Evolutionary conservation across 495 filamentous ascomycete species (phyloP), one percentile per base, ranked within the genome.

Genomic region (Bacidia rubella): DNA sequence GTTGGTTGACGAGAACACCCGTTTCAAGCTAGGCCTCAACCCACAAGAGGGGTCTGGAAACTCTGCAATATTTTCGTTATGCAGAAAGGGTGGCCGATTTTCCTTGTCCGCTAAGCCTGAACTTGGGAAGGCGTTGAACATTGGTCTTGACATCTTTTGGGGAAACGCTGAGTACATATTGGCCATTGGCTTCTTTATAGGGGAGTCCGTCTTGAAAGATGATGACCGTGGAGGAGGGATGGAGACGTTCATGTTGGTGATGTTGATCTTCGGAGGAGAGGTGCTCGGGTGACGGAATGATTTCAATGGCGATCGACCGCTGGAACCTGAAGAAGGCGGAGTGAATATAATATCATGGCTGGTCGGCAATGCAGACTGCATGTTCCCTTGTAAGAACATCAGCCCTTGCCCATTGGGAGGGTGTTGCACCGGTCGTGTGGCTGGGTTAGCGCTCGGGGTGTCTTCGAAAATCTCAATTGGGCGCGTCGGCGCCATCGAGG

Each of bases 191-290:
- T 84, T 87, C 73, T 95, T 95, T 60, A 80, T 70, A 24, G 85
- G 86, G 12, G 88, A 92, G 68, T 92, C 89, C n/a, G 87, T 95
- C 45, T 74, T 73, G 59, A 84, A 83, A 53, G 67, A 70, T 38
- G 77, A 71, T 51, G 74, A 68, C 53, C 67, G 62, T 19, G 89
- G 87, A 2, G 86, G 86, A 47, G 81, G 80, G 65, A 93, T 87
- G 43, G 80, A 75, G 51, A 89, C 64, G 56, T 71, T 72, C 47
- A 65, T 66, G 54, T 71, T 67, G 38, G 60, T 61, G 60, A 61
- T 61, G 27, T 68, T 50, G 59, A 40, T 60, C 62, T 64, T 68
- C 70, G 60, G 60, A 65, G 47, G 62, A 68, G 67, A 62, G 70
- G 56, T 63, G 69, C 54, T 74, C 72, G 64, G 62, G 65, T 58